phyloP scores from a whole-genome alignment of 1,284 basidiomycete species.

The Vanrija pseudolonga region DNA sequence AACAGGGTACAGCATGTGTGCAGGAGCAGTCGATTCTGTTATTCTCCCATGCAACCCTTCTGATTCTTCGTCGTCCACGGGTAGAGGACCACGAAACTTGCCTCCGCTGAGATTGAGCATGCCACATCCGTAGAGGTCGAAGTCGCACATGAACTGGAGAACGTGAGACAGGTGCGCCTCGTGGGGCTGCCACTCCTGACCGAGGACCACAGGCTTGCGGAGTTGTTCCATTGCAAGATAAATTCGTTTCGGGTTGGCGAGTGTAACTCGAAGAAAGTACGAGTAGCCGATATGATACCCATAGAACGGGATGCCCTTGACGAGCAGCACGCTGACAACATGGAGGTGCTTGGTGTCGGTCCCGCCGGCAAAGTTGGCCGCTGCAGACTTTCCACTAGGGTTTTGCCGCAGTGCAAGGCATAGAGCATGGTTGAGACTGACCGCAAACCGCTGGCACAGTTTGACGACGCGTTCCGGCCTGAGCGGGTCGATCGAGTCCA shows the following conservation, averaged over 20 bases:
- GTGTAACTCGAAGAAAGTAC: constrained; percentile 84
- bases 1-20: constrained; percentile 33
- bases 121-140: constrained; percentile 91
- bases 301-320: constrained; percentile 95
- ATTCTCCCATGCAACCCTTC: too few relatives aligned
- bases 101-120: constrained; percentile 65
- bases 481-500: constrained; percentile 42
- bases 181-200: constrained; percentile 69
- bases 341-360: constrained; percentile 47
- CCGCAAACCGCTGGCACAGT: constrained; percentile 44
- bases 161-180: constrained; percentile 87
- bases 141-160: constrained; percentile 93
- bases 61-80: constrained; percentile 34
- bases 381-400: constrained; percentile 24
- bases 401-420: constrained; percentile 47
- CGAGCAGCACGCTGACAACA: constrained; percentile 67
- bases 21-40: constrained; percentile 21
- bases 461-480: constrained; percentile 47
- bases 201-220: constrained; percentile 74
- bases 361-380: constrained; percentile 32
- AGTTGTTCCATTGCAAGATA: constrained; percentile 70
- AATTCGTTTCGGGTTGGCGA: constrained; percentile 67
- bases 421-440: constrained; percentile 46
- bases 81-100: constrained; percentile 53
- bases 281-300: constrained; percentile 83